Evolutionary conservation across 768 basidiomycete species (phyloP), one percentile per base, ranked within the genome.

Genomic region (Russula sp.): DNA sequence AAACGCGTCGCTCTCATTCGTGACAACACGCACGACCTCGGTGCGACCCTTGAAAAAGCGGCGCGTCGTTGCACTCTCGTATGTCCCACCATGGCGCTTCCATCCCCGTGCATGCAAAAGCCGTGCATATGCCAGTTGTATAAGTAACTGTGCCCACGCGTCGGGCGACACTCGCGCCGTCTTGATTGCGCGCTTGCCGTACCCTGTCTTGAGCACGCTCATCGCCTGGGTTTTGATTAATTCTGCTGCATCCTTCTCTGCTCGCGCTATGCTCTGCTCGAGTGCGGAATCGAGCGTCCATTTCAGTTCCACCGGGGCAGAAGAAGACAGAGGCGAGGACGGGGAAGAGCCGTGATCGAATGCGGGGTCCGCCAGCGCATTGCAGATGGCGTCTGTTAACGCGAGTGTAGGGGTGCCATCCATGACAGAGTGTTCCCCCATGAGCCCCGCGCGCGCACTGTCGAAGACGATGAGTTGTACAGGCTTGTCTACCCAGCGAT

Each of bases 381-480:
- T 80, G 67, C 92, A 79, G 42, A 92, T 77, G 22, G 85, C 81
- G 70, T 92, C 87, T 69, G 84, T 88, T 69, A 92, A 73, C 26
- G 90, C 81, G 28, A 83, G 84, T 18, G 84, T 89, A 5, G 92
- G 92, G 18, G 92, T 93, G 40, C 92, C 92, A 70, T 94, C 92
- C 92, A 94, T 94, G 63, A 90, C 79, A 20, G 89, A 91, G 73
- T 94, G 95, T 74, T 98, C 95, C 52, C 95, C 95, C 83, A 96
- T 89, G 70, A 97, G 76, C 5, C 94, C 95, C 1, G 92, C 88
- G 55, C 83, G 79, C 14, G 80, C 84, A 67, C 92, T 90, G 73
- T 92, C 90, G 71, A 86, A 92, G 6, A 98, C 84, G 63, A 97
- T 83, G 72, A 94, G 86, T 73, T 98, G 84, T 62, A 85, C 73